phyloP scores from a whole-genome alignment of 1,139 yeast genomes.

The Torulaspora globosa region DNA sequence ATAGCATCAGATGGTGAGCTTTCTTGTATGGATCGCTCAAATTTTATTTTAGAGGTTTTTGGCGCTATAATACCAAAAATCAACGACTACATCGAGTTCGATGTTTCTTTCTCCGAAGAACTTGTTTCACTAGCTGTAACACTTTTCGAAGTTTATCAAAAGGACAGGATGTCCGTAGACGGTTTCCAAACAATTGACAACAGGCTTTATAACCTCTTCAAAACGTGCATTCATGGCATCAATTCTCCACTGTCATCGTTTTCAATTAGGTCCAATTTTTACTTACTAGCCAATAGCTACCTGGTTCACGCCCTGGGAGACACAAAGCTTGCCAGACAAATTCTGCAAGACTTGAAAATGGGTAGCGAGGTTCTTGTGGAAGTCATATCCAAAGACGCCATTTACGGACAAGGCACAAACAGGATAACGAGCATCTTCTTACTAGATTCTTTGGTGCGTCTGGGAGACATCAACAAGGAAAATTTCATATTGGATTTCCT shows the following conservation, averaged over 20 bases:
- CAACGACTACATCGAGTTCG: constrained; percentile 64
- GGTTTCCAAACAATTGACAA: constrained; percentile 40
- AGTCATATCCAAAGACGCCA: constrained; percentile 69
- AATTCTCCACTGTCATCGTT: constrained; percentile 65
- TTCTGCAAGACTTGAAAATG: constrained; percentile 51
- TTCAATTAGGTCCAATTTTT: constrained; percentile 69
- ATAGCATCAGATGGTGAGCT: constrained; percentile 58
- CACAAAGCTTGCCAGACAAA: constrained; percentile 43
- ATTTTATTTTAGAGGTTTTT: constrained; percentile 70
- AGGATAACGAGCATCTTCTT: constrained; percentile 73
- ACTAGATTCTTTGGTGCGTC: constrained; percentile 62
- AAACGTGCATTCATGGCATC: constrained; percentile 70
- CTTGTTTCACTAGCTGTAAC: constrained; percentile 71
- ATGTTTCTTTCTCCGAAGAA: constrained; percentile 67
- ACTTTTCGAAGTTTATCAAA: constrained; percentile 59
- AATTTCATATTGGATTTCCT: constrained; percentile 58
- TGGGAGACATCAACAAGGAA: constrained; percentile 50
- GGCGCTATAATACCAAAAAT: constrained; percentile 74
- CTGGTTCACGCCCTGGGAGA: constrained; percentile 49
- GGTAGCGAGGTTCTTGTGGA: constrained; percentile 62
- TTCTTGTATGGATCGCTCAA: constrained; percentile 43
- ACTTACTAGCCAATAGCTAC: constrained; percentile 66
- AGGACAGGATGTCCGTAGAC: constrained; percentile 39
- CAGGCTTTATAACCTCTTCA: constrained; percentile 64
- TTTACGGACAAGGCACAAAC: constrained; percentile 72